phyloP scores from a whole-genome alignment of 805 yeast species.

The Nakazawaea sp. region DNA sequence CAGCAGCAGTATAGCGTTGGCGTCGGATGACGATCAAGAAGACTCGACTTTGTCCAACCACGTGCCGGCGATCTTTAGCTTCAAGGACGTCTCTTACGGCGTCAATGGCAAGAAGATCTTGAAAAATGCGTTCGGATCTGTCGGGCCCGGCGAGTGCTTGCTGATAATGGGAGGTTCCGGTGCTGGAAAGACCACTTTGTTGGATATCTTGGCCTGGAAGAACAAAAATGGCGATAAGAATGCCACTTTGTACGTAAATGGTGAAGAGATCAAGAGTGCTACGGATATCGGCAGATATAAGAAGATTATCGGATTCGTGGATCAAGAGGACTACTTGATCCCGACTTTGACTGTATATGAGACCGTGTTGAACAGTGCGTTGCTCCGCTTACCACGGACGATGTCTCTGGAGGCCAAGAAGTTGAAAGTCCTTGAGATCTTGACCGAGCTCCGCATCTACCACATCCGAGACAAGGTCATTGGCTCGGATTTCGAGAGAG shows the following conservation, averaged over 20 bases:
- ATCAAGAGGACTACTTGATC: slow-evolving; percentile 86
- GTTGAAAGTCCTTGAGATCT: slow-evolving; percentile 74
- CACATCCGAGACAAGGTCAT: slow-evolving; percentile 79
- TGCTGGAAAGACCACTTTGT: slow-evolving; percentile 92
- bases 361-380: slow-evolving; percentile 88
- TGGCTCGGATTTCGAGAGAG: slow-evolving; percentile 86
- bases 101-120: slow-evolving; percentile 51
- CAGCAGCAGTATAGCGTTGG: slow-evolving; percentile 16
- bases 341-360: slow-evolving; percentile 95
- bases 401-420: slow-evolving; percentile 74
- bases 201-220: slow-evolving; percentile 88
- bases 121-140: slow-evolving; percentile 63
- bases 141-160: slow-evolving; percentile 79
- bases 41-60: slow-evolving; percentile 45
- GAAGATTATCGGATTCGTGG: slow-evolving; percentile 85
- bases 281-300: slow-evolving; percentile 39
- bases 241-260: slow-evolving; percentile 76
- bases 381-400: slow-evolving; percentile 73
- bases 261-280: slow-evolving; percentile 31
- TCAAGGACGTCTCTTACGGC: slow-evolving; percentile 62
- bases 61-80: slow-evolving; percentile 67
- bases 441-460: slow-evolving; percentile 77
- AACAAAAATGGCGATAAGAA: slow-evolving; percentile 64
- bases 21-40: slow-evolving; percentile 25
- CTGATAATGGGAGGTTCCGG: slow-evolving; percentile 99